Percentiles rank a stretch among this genome's conserved stretches.
Conservation (phyloP, 805 yeast species). For the Yamadazyma tumulicola region DNA sequence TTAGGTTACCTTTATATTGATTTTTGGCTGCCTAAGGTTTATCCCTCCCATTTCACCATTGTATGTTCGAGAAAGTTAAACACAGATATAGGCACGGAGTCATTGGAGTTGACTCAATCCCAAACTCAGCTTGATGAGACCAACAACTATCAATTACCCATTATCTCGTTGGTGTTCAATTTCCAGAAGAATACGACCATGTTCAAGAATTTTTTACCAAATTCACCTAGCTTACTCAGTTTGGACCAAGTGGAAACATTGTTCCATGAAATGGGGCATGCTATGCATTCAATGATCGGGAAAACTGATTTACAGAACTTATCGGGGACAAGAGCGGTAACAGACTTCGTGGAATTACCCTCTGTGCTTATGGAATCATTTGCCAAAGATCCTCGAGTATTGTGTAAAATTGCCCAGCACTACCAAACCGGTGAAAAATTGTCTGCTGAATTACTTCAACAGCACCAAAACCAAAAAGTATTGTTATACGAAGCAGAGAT, state of each 20-base stretch:
- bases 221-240: slow-evolving; percentile 54
- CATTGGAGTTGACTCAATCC: slow-evolving; percentile 16
- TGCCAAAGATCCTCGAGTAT: slow-evolving; percentile 75
- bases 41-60: slow-evolving; percentile 94
- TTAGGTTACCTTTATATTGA: slow-evolving; percentile 86
- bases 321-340: slow-evolving; percentile 91
- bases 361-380: slow-evolving; percentile 95
- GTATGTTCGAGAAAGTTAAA: slow-evolving; percentile 86
- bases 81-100: slow-evolving; percentile 37
- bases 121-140: slow-evolving; percentile 40
- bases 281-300: slow-evolving; percentile 96
- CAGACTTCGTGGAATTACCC: slow-evolving; percentile 96
- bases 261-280: slow-evolving; percentile 99
- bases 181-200: slow-evolving; percentile 40
- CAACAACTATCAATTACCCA: slow-evolving; percentile 73
- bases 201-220: no score
- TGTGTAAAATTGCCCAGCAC: slow-evolving; percentile 70
- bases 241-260: slow-evolving; percentile 85
- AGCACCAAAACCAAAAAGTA: slow-evolving; percentile 49
- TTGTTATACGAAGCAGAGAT: slow-evolving; percentile 67
- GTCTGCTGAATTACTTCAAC: slow-evolving; percentile 46
- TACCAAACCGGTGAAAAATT: slow-evolving; percentile 61
- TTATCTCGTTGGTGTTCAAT: slow-evolving; percentile 85
- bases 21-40: slow-evolving; percentile 70
- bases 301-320: slow-evolving; percentile 86